Conservation (phyloP, 139 green algal species). For the Deuterostichococcus epilithicus region DNA sequence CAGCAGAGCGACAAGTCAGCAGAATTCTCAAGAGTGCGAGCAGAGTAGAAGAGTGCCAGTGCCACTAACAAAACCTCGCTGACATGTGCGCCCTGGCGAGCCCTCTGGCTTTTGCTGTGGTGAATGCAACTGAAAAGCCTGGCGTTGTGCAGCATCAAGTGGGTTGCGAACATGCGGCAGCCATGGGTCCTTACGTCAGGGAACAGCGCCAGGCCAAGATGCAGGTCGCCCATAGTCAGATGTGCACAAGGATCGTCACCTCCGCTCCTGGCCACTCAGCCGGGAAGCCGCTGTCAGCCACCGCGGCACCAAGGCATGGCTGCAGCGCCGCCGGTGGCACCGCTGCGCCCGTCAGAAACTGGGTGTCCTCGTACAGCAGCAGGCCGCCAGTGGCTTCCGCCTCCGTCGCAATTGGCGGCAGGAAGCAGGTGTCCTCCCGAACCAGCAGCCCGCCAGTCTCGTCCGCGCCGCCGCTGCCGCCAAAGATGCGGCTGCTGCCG, state of each 20-base stretch:
- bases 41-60: too few relatives aligned
- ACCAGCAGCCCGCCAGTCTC: not conserved
- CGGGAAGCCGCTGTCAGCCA: not conserved
- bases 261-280: slow-evolving; percentile 8
- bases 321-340: not conserved
- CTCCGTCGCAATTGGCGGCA: not conserved
- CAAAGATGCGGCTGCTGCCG: not conserved
- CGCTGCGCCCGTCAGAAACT: slow-evolving; percentile 23
- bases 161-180: too few relatives aligned
- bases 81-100: too few relatives aligned
- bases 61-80: too few relatives aligned
- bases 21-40: too few relatives aligned
- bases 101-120: too few relatives aligned
- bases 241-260: slow-evolving; percentile 6
- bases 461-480: not conserved
- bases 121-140: too few relatives aligned
- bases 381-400: not conserved
- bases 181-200: not conserved
- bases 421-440: slow-evolving; percentile 43
- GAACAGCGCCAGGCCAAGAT: too few relatives aligned
- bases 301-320: not conserved
- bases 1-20: too few relatives aligned
- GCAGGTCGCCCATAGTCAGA: too few relatives aligned
- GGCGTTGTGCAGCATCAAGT: too few relatives aligned
- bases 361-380: slow-evolving; percentile 38